Evolutionary conservation across 2,329 filamentous ascomycete genomes (phyloP).

Genomic region (Paraphaeosphaeria minitans): DNA sequence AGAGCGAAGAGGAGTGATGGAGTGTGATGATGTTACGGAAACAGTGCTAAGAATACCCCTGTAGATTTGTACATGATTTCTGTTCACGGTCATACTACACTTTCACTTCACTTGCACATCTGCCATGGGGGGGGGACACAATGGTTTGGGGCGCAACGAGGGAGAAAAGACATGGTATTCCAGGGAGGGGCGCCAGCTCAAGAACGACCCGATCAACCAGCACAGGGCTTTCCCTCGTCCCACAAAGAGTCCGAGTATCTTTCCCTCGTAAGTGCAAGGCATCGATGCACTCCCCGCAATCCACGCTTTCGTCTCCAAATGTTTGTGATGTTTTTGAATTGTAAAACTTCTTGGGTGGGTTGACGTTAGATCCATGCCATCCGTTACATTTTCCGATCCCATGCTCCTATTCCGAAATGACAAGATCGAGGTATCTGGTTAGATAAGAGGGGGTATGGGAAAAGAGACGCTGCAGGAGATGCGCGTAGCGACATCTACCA

Average conservation of each 20-base stretch:
- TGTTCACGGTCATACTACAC: background rate
- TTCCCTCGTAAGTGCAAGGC: constrained; percentile 96
- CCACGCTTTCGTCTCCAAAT: constrained; percentile 15
- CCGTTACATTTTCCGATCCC: constrained; percentile 26
- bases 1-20: constrained; percentile 52
- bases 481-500: constrained; percentile 50
- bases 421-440: constrained; percentile 23
- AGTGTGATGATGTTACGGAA: background rate
- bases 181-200: constrained; percentile 74
- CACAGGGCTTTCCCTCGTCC: constrained; percentile 97
- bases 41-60: constrained; percentile 6
- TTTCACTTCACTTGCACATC: background rate
- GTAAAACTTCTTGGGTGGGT: constrained; percentile 10
- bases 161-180: constrained; percentile 27
- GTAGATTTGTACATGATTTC: background rate
- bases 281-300: constrained; percentile 40
- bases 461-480: constrained; percentile 19
- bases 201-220: constrained; percentile 79
- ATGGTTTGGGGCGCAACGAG: background rate
- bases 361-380: constrained; percentile 25
- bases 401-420: constrained; percentile 39
- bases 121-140: background rate
- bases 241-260: constrained; percentile 74
- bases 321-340: constrained; percentile 20
- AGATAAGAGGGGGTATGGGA: constrained; percentile 47